These are phyloP conservation scores for Geranomyces michiganensis DNA, from an alignment of 192 early-diverging fungal genomes.

Conservation along the genomic window DNA sequence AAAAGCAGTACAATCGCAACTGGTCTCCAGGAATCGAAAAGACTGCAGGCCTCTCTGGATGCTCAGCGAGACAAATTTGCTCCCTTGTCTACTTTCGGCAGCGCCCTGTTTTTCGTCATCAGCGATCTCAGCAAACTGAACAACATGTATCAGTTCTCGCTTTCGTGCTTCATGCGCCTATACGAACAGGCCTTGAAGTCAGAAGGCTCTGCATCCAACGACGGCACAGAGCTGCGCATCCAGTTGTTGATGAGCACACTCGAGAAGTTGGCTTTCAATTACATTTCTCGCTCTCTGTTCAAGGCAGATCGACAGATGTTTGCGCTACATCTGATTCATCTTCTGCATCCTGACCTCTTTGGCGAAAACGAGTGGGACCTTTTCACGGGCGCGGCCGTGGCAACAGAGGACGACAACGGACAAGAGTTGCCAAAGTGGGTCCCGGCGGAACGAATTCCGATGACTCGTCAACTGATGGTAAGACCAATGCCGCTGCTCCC, in stretches of 20 bases:
- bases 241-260: constrained; percentile 46
- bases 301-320: constrained; percentile 59
- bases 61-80: constrained; percentile 58
- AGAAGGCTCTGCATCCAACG: constrained; percentile 38
- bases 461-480: constrained; percentile 37
- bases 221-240: constrained; percentile 52
- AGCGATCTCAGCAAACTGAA: constrained; percentile 54
- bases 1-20: constrained; percentile 54
- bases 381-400: constrained; percentile 49
- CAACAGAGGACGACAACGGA: constrained; percentile 36
- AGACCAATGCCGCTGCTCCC: neutral
- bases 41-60: constrained; percentile 55
- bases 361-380: constrained; percentile 55
- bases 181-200: constrained; percentile 48
- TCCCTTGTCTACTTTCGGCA: constrained; percentile 52
- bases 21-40: constrained; percentile 52
- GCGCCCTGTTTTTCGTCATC: constrained; percentile 55
- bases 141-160: constrained; percentile 62
- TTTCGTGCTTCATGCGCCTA: constrained; percentile 48
- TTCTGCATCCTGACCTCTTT: constrained; percentile 46
- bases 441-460: constrained; percentile 38
- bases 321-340: constrained; percentile 51
- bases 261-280: constrained; percentile 48
- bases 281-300: constrained; percentile 55
- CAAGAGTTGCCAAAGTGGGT: constrained; percentile 52